Base-by-base conservation (phyloP, 2,329 filamentous ascomycete genomes). In the Exophiala sideris region DNA sequence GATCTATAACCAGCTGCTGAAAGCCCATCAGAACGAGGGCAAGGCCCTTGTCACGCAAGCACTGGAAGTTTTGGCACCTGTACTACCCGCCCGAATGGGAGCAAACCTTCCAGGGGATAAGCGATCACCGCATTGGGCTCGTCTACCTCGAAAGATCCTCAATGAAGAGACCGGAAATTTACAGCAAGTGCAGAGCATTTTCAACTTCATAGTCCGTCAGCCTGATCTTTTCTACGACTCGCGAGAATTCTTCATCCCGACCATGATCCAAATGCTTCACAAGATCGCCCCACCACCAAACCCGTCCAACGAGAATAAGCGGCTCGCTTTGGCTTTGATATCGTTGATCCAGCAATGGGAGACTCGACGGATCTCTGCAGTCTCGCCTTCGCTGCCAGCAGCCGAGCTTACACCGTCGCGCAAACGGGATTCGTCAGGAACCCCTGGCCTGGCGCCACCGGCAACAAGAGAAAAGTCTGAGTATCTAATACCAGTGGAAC, bases 151-250 rank as follows among this genome's bases (percentile, higher is more conserved):
- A 39, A 89, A 91, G 50, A 95, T 99, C 24, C 75, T 99, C 18
- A 86, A 90, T 3, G 95, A 99, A 68, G 94, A 99, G 70, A 91
- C 89, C 21, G 89, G 94, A 59, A 99, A 99, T 64, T 80, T 92
- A 44, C 91, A 95, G 70, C 94, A 97, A 72, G 87, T 97, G 74
- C 96, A 91, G 49, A 94, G 88, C 74, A 97, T 99, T 64, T 97
- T 96, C 76, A 88, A 96, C 66, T 99, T 99, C 73, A 78, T 99
- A 33, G 92, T 96, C 34, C 84, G 89, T 52, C 92, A 99, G 68
- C 88, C 91, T 0, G 87, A 94, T 65, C 76, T 99, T 3, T 99
- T 99, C 74, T 99, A 95, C 64, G 92, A 97, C 60, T 91, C 90
- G 1, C 81, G 94, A 50, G 94, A 99, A 61, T 91, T 92, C 66